Base-by-base conservation (phyloP, 768 basidiomycete genomes). In the Pleurotus tuoliensis region DNA sequence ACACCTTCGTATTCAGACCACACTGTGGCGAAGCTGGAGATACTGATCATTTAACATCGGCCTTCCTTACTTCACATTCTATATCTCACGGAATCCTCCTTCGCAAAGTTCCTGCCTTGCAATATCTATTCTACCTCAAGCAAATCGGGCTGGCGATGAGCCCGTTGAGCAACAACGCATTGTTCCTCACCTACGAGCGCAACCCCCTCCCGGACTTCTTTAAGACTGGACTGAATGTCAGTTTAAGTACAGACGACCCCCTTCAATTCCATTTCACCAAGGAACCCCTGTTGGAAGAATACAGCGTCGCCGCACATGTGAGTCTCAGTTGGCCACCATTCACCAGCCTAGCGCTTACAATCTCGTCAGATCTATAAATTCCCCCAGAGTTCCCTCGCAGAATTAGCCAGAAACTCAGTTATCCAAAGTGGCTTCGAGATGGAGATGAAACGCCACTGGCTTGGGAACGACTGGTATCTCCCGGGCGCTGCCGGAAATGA, bases 61-160 rank as follows among this genome's bases (percentile, higher is more conserved):
- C 96, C 2, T 99, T 94, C 82, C 79, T 99, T 20, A 94, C 94
- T 1, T 90, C 95, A 2, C 96, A 98, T 67, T 98, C 95, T 1
- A 98, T 99, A 66, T 98, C 97, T 8, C 97, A 99, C 65, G 97
- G 97, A n/a, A 99, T 99, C 69, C 78, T 98, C 16, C 82, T 99
- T 7, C 89, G 97, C 57, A 99, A 99, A 71, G 96, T 99, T 4
- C 97, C 97, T 0, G 95, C 95, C 1, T 73, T 99, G 46, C 94
- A 96, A 66, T 99, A 99, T 67, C 82, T 99, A 12, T 99, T 94
- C 74, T 99, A 98, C 70, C 79, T 99, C 61, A 95, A 93, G 72
- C 97, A 98, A 74, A 98, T 98, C 60, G 96, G 97, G 27, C 82
- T 99, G 15, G 97, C 97, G 1, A 99, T 99, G 97, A 94, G 92